These are phyloP conservation scores for Rhodotorula mucilaginosa DNA, from an alignment of 1,284 basidiomycete species.

Conservation along the genomic window DNA sequence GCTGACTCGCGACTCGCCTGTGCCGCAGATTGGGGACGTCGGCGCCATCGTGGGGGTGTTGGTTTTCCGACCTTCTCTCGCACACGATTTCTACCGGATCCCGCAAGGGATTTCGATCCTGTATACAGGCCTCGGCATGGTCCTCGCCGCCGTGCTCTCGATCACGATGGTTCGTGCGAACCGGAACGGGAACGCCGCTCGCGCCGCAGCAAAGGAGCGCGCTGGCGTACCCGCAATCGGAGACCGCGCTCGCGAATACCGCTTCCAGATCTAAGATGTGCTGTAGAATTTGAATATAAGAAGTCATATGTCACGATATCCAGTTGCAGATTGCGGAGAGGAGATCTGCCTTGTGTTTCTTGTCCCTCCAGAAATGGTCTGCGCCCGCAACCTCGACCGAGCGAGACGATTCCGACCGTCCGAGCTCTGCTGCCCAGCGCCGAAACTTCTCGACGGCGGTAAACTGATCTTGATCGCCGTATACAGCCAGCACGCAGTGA, in stretches of 20 bases:
- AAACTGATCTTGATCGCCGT: conserved; percentile 70
- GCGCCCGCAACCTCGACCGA: conserved; percentile 51
- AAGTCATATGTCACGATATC: conserved; percentile 13
- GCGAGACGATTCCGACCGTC: conserved; percentile 33
- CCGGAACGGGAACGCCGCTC: conserved; percentile 50
- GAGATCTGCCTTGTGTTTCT: conserved; percentile 25
- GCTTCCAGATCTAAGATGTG: conserved; percentile 18
- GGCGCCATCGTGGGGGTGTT: conserved; percentile 60
- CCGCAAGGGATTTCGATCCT: conserved; percentile 64
- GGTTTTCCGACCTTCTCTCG: conserved; percentile 50
- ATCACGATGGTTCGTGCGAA: conserved; percentile 59
- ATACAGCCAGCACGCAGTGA: conserved; percentile 59
- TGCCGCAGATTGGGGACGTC: conserved; percentile 57
- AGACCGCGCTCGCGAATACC: conserved; percentile 12
- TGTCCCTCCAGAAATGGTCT: conserved; percentile 56
- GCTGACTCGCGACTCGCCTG: no score
- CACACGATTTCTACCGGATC: conserved; percentile 55
- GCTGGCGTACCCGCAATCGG: conserved; percentile 3
- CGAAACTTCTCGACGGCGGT: conserved; percentile 60
- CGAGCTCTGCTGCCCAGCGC: conserved; percentile 57
- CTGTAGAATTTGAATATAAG: no score
- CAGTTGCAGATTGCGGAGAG: conserved; percentile 33
- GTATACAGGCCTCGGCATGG: conserved; percentile 56
- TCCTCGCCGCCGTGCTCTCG: conserved; percentile 56
- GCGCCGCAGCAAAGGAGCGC: background rate